phyloP scores from a whole-genome alignment of 306 rosid species.

The Prunus mira region DNA sequence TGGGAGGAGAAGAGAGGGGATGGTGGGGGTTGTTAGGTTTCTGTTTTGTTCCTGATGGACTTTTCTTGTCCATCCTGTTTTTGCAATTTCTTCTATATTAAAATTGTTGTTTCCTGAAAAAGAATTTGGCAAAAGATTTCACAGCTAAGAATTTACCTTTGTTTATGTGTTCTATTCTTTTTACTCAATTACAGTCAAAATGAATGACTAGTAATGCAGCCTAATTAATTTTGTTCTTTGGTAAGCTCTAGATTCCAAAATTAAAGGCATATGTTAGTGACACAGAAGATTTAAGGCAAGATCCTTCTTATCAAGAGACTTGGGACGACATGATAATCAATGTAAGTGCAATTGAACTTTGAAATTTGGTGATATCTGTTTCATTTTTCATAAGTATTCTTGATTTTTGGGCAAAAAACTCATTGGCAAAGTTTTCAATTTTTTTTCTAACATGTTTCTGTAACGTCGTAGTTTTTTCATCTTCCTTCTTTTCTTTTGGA shows the following conservation, averaged over 20 bases:
- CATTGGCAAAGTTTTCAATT: not conserved
- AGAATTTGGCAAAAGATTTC: not conserved
- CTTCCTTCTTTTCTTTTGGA: too few species aligned
- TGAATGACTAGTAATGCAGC: slow-evolving; percentile 25
- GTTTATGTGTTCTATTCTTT: slow-evolving; percentile 1
- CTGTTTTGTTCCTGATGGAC: not conserved
- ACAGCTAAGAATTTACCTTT: not conserved
- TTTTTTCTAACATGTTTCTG: not conserved
- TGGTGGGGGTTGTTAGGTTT: not conserved
- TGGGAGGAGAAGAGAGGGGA: not conserved
- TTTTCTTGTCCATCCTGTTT: not conserved
- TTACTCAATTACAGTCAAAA: slow-evolving; percentile 12
- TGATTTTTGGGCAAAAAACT: not conserved
- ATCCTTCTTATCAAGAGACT: slow-evolving; percentile 85
- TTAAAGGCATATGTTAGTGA: slow-evolving; percentile 99
- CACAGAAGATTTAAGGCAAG: slow-evolving; percentile 89
- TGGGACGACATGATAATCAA: slow-evolving; percentile 98
- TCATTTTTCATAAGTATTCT: not conserved
- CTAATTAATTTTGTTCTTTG: slow-evolving; percentile 58
- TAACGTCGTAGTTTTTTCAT: not conserved
- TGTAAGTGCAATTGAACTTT: slow-evolving; percentile 49
- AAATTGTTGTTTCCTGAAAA: not conserved
- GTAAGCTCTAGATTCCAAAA: slow-evolving; percentile 99
- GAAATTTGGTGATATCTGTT: slow-evolving; percentile 3
- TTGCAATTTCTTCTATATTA: not conserved